Conservation (phyloP, 352 stramenopile species). For the Pythium insidiosum region DNA sequence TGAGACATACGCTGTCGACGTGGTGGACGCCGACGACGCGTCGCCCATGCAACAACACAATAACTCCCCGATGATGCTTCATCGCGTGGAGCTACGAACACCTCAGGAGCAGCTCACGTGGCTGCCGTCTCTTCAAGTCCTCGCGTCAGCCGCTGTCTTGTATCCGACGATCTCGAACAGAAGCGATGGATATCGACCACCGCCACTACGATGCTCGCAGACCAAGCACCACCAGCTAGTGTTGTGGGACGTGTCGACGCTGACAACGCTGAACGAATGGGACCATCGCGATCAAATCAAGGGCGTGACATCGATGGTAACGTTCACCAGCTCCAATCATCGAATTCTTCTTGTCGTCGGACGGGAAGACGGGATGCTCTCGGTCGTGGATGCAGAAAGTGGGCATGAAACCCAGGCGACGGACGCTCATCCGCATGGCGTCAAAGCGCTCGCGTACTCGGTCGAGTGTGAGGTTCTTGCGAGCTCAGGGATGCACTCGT, state of each 20-base stretch:
- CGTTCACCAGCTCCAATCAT: constrained; percentile 36
- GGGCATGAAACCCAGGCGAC: constrained; percentile 32
- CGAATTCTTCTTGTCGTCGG: constrained; percentile 42
- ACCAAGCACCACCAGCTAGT: constrained; percentile 51
- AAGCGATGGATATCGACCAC: constrained; percentile 8
- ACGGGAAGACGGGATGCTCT: constrained; percentile 45
- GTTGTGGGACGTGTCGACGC: constrained; percentile 34
- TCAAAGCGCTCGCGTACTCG: constrained; percentile 44
- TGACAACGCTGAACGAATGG: constrained; percentile 11
- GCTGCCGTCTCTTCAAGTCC: constrained; percentile 37
- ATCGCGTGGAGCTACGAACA: constrained; percentile 42
- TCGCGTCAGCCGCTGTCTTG: constrained; percentile 40
- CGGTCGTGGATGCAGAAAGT: constrained; percentile 43
- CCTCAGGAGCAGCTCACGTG: constrained; percentile 54
- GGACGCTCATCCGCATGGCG: constrained; percentile 48
- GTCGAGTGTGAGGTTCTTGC: constrained; percentile 37
- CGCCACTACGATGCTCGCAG: constrained; percentile 19
- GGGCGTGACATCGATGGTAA: constrained; percentile 32
- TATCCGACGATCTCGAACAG: constrained; percentile 20
- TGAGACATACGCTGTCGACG: no score
- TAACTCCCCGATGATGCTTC: constrained; percentile 46
- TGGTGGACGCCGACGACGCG: neutral
- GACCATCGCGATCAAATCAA: constrained; percentile 36
- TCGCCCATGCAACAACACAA: neutral
- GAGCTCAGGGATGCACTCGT: constrained; percentile 49